phyloP scores from a whole-genome alignment of 345 rosid species.

The Boechera stricta region DNA sequence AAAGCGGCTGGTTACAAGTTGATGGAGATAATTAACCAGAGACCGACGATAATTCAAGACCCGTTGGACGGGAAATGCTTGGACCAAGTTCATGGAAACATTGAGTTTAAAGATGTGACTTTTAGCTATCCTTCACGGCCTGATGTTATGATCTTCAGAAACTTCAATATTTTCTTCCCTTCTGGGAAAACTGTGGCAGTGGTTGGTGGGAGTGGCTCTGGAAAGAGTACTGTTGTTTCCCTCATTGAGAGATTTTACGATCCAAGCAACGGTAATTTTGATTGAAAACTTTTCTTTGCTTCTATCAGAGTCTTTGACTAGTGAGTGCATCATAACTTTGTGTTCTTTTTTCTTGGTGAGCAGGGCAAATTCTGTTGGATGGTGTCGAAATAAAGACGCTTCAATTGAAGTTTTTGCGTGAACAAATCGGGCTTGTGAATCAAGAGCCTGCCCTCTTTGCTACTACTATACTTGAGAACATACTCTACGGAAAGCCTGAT shows the following conservation, averaged over 20 bases:
- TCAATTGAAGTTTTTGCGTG: conserved; percentile 86
- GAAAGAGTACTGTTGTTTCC: conserved; percentile 98
- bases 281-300: neutral
- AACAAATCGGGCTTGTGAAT: conserved; percentile 95
- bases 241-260: conserved; percentile 95
- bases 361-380: conserved; percentile 94
- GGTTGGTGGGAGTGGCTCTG: conserved; percentile 99
- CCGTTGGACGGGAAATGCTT: conserved; percentile 69
- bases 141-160: conserved; percentile 84
- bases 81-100: conserved; percentile 81
- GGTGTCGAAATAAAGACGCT: conserved; percentile 85
- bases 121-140: conserved; percentile 99
- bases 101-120: conserved; percentile 88
- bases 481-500: conserved; percentile 88
- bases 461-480: conserved; percentile 91
- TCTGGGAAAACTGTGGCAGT: conserved; percentile 97
- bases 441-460: conserved; percentile 99
- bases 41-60: conserved; percentile 86
- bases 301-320: conserved; percentile 11
- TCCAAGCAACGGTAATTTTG: conserved; percentile 76
- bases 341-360: conserved; percentile 29
- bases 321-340: conserved; percentile 30
- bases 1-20: conserved; percentile 95
- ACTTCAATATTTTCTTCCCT: conserved; percentile 89
- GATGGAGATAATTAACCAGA: conserved; percentile 95